Percentiles rank a stretch among this genome's conserved stretches.
Evolutionary conservation across 306 rosid genomes (phyloP).

Genomic region (Ormosia semicastrata): DNA sequence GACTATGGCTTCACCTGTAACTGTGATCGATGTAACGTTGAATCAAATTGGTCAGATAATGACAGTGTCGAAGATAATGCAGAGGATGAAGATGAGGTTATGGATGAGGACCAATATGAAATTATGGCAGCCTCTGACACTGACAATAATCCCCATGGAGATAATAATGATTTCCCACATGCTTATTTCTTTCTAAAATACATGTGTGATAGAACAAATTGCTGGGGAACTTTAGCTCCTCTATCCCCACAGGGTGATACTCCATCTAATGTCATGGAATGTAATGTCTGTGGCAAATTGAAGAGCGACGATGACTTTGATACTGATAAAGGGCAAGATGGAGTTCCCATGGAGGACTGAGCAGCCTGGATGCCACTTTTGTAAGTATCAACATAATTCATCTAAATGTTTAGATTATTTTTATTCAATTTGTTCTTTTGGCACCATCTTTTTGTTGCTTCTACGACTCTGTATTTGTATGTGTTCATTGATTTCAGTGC

Average conservation of each 20-base stretch:
- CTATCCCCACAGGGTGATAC: constrained; percentile 47
- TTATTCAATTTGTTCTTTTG: not conserved
- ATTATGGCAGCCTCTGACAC: constrained; percentile 40
- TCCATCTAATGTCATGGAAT: constrained; percentile 57
- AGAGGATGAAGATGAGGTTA: constrained; percentile 44
- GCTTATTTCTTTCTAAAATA: constrained; percentile 75
- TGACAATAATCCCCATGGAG: constrained; percentile 26
- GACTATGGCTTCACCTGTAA: constrained; percentile 77
- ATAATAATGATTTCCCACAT: constrained; percentile 63
- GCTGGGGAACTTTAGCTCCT: constrained; percentile 82
- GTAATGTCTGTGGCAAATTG: constrained; percentile 70
- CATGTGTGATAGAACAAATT: constrained; percentile 64
- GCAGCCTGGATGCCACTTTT: not conserved
- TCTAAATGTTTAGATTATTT: not conserved
- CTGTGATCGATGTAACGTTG: constrained; percentile 80
- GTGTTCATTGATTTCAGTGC: not conserved
- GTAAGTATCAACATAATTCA: constrained; percentile 32
- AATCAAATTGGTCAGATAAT: constrained; percentile 70
- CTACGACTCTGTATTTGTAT: not conserved
- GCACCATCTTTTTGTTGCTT: not conserved
- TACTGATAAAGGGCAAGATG: constrained; percentile 35
- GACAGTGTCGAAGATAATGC: constrained; percentile 41
- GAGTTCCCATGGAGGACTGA: constrained; percentile 47
- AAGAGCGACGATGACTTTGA: constrained; percentile 34
- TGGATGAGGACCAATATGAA: constrained; percentile 48